phyloP scores from a whole-genome alignment of 345 rosid genomes.

The Raphanus raphanistrum region DNA sequence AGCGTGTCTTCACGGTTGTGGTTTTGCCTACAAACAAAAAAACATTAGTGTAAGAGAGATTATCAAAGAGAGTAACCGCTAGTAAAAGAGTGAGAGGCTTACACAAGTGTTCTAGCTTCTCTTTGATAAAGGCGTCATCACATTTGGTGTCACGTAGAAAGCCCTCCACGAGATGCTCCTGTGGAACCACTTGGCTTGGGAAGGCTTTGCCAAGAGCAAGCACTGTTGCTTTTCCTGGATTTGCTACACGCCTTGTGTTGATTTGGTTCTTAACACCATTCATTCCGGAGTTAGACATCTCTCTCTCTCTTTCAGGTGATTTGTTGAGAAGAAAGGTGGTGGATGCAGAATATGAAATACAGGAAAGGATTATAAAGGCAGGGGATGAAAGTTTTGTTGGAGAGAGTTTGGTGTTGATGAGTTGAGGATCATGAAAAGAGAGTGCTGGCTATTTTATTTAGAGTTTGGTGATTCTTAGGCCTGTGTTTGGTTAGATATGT shows the following conservation, averaged over 20 bases:
- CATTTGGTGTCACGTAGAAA: constrained; percentile 83
- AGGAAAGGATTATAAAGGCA: constrained; percentile 46
- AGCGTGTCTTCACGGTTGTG: constrained; percentile 92
- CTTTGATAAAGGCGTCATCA: constrained; percentile 64
- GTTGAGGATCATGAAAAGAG: constrained; percentile 50
- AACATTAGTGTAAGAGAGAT: neutral
- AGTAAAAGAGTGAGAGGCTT: constrained; percentile 33
- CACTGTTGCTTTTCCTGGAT: constrained; percentile 76
- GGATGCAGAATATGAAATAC: constrained; percentile 27
- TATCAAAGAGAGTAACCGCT: no score
- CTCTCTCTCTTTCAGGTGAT: constrained; percentile 5
- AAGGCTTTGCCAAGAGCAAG: constrained; percentile 96
- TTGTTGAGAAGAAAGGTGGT: constrained; percentile 29
- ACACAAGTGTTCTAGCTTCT: constrained; percentile 88
- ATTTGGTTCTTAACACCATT: constrained; percentile 37
- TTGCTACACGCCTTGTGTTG: constrained; percentile 48
- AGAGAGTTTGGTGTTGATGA: constrained; percentile 56
- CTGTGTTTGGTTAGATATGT: constrained; percentile 38
- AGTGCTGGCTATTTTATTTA: constrained; percentile 25
- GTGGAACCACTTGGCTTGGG: constrained; percentile 75
- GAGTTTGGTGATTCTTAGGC: constrained; percentile 48
- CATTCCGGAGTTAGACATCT: constrained; percentile 46
- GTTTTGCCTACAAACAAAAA: constrained; percentile 63
- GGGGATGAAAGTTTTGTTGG: constrained; percentile 46
- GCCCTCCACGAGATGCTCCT: constrained; percentile 87